phyloP scores from a whole-genome alignment of 768 basidiomycete species.

The Sarcodon sp. region DNA sequence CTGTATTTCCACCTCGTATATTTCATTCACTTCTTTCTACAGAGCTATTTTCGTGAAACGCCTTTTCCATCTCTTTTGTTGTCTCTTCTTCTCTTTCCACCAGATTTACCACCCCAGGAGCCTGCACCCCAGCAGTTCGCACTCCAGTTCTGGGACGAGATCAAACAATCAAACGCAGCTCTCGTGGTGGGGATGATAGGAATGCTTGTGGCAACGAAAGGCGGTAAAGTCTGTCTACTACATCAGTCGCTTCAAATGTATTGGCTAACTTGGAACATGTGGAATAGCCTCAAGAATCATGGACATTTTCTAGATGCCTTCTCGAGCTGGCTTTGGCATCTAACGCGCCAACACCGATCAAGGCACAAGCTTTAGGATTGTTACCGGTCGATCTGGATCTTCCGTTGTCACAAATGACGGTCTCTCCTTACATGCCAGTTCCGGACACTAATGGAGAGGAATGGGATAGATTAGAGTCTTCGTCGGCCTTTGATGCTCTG shows the following conservation, averaged over 20 bases:
- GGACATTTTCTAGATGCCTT: conserved; percentile 60
- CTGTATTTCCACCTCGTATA: neutral
- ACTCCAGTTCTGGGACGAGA: conserved; percentile 88
- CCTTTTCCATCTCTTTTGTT: conserved; percentile 55
- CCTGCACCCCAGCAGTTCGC: conserved; percentile 80
- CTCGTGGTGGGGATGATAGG: conserved; percentile 78
- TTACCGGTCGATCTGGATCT: conserved; percentile 43
- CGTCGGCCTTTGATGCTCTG: conserved; percentile 72
- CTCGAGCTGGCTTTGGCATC: conserved; percentile 83
- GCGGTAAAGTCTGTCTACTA: conserved; percentile 35
- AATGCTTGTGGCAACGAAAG: conserved; percentile 70
- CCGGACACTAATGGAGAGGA: conserved; percentile 84
- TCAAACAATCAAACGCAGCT: conserved; percentile 72
- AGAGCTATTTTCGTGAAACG: conserved; percentile 97
- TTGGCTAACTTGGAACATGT: conserved; percentile 25
- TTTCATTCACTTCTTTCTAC: conserved; percentile 8
- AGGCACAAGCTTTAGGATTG: conserved; percentile 60
- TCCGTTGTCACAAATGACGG: conserved; percentile 51
- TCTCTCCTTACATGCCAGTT: conserved; percentile 66
- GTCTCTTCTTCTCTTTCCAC: conserved; percentile 59
- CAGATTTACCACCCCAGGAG: conserved; percentile 41
- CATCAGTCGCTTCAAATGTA: conserved; percentile 38
- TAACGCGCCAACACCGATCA: conserved; percentile 82
- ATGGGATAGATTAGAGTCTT: conserved; percentile 77
- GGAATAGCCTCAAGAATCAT: conserved; percentile 41